Base-by-base conservation (phyloP, 2,329 filamentous ascomycete genomes). In the Anthostomella pinea region DNA sequence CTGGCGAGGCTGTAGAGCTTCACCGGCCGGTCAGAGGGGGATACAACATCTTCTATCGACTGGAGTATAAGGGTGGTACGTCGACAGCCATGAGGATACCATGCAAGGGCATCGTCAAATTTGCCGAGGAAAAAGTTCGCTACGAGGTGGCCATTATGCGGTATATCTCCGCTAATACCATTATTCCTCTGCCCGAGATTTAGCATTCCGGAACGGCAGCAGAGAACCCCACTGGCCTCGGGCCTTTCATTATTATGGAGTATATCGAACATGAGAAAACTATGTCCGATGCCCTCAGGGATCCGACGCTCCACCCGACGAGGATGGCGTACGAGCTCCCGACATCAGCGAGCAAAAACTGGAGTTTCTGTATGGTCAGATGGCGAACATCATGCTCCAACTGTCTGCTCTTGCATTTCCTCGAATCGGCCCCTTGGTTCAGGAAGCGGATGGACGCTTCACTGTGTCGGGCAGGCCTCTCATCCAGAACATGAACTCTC, bases 401-500 rank as follows among this genome's bases (percentile, higher is more conserved):
- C 51, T 73, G 1, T 60, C 53, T 2, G 46, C 19, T 5, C 42
- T 52, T 1, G 56, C 49, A 0, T 65, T 72, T 15, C 23, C 56
- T 13, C 48, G 49, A 14, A 69, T 73, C n/a, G 67, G 66, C 6
- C 63, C 57, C 13, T 48, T 71, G 1, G 32, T 44, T 20, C 45
- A 64, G 33, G 26, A 43, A 1, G 39, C 48, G 3, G 36, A 53
- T 14, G 49, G 52, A 6, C 45, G 17, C 3, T 61, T 56, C 48
- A 48, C 44, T 27, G 57, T 65, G 4, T 42, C 28, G 6, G 45
- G 49, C 17, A 52, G 64, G n/a, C 66, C 66, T 3, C 37, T 72
- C 3, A 65, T 62, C 3, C 52, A 59, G 2, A 66, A 67, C 35
- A 69, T 72, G 64, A 69, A 59, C 34, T 58, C 67, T 13, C 52